Conservation (phyloP, 2,329 filamentous ascomycete species). For the Passalora sequoiae region DNA sequence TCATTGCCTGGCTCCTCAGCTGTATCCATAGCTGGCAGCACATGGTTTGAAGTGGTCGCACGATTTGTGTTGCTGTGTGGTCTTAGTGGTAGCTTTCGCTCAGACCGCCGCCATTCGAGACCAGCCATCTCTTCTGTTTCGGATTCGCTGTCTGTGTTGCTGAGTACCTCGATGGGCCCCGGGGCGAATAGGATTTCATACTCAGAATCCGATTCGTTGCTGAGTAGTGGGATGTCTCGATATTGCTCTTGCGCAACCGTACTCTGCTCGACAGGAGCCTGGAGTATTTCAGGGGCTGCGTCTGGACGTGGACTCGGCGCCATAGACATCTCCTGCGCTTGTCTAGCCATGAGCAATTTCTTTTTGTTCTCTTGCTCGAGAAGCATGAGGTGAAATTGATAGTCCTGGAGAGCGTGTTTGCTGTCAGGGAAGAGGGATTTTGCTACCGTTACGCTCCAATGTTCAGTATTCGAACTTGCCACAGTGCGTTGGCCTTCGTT, state of each 20-base stretch:
- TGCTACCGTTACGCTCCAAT: neutral
- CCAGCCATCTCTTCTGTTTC: no score
- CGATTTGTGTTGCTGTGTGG: no score
- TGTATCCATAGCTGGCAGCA: no score
- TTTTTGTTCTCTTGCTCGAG: constrained; percentile 82
- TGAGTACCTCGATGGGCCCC: constrained; percentile 8
- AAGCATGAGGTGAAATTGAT: constrained; percentile 80
- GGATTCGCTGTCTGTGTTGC: constrained; percentile 12
- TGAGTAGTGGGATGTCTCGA: neutral
- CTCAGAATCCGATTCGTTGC: constrained; percentile 8
- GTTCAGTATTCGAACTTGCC: neutral
- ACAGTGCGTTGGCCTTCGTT: no score
- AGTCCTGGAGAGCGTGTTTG: constrained; percentile 53
- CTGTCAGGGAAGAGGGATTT: neutral
- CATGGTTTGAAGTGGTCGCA: no score
- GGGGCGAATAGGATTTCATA: constrained; percentile 10
- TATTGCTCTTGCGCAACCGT: no score
- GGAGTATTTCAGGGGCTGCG: neutral
- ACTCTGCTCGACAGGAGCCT: neutral
- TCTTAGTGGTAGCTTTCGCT: no score
- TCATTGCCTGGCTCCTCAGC: neutral
- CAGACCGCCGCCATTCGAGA: no score
- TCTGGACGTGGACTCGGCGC: no score
- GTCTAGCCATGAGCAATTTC: constrained; percentile 73
- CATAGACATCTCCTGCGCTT: constrained; percentile 53